Evolutionary conservation across 306 rosid genomes (phyloP).

Genomic region (Rubus parviflorus): DNA sequence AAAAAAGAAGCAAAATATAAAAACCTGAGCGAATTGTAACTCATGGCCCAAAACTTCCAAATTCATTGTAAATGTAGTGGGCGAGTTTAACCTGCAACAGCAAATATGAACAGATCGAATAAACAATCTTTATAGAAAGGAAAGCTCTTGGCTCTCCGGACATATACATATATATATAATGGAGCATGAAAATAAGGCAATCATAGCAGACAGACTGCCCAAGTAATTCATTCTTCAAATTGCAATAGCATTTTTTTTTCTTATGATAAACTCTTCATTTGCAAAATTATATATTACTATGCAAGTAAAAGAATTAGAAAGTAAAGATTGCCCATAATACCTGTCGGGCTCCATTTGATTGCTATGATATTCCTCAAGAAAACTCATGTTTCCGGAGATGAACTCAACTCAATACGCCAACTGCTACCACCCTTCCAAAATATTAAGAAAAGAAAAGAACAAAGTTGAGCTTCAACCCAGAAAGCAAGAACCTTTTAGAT

Average conservation of each 20-base stretch:
- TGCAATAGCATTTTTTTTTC: neutral
- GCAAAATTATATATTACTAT: neutral
- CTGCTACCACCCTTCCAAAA: neutral
- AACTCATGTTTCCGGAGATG: neutral
- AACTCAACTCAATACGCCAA: neutral
- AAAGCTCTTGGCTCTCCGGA: neutral
- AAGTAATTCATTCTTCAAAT: neutral
- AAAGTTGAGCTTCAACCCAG: neutral
- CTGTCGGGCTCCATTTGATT: constrained; percentile 47
- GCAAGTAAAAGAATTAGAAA: neutral
- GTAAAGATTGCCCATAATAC: constrained; percentile 16
- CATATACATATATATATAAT: neutral
- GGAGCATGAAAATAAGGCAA: neutral
- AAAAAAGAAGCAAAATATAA: neutral
- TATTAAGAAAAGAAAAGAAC: neutral
- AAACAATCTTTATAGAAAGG: neutral
- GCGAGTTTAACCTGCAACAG: constrained; percentile 68
- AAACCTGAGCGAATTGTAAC: constrained; percentile 81
- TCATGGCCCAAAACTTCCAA: constrained; percentile 84
- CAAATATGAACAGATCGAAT: constrained; percentile 18
- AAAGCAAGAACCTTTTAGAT: neutral
- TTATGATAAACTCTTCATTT: neutral
- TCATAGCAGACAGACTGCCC: neutral
- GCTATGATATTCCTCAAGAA: neutral
- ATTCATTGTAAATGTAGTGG: constrained; percentile 79